Percentiles rank a stretch among this genome's conserved stretches.
These are phyloP conservation scores for Aspergillus fructus DNA, from an alignment of 2,329 filamentous ascomycete species.

Conservation along the genomic window DNA sequence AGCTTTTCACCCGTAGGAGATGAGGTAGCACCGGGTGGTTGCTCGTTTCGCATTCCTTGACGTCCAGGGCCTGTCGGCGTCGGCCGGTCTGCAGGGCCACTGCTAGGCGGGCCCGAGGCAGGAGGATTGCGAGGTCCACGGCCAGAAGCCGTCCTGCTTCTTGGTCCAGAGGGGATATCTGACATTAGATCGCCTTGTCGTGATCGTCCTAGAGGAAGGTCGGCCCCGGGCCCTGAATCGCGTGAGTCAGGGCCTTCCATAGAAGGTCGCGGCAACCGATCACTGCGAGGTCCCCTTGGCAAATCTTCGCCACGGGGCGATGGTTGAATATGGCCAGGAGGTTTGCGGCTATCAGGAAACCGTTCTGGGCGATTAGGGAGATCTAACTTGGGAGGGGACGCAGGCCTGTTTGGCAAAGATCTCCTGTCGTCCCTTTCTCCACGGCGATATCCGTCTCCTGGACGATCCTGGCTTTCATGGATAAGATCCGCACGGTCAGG, in stretches of 20 bases:
- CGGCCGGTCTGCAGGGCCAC: slow-evolving; percentile 35
- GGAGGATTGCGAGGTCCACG: slow-evolving; percentile 42
- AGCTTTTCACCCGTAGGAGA: slow-evolving; percentile 33
- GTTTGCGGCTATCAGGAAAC: slow-evolving; percentile 37
- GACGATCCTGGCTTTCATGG: slow-evolving; percentile 31
- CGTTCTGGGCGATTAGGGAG: slow-evolving; percentile 38
- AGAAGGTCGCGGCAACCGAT: slow-evolving; percentile 31
- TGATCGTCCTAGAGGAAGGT: slow-evolving; percentile 50
- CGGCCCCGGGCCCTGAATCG: slow-evolving; percentile 39
- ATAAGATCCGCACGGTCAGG: slow-evolving; percentile 36
- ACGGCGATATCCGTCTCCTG: slow-evolving; percentile 29
- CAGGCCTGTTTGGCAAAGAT: slow-evolving; percentile 22
- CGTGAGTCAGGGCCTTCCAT: slow-evolving; percentile 32
- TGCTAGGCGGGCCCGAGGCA: slow-evolving; percentile 23
- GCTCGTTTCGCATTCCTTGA: slow-evolving; percentile 37
- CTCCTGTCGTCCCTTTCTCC: slow-evolving; percentile 38
- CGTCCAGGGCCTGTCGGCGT: slow-evolving; percentile 46
- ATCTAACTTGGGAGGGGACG: slow-evolving; percentile 30
- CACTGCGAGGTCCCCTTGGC: slow-evolving; percentile 55
- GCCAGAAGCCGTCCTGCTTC: slow-evolving; percentile 40
- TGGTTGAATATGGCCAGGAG: slow-evolving; percentile 24
- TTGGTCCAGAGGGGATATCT: slow-evolving; percentile 57
- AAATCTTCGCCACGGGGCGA: slow-evolving; percentile 44
- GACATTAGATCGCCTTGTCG: slow-evolving; percentile 36
- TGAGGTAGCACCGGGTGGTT: slow-evolving; percentile 28